These are phyloP conservation scores for Parmelia sp. DNA, from an alignment of 495 filamentous ascomycete genomes.

Conservation along the genomic window DNA sequence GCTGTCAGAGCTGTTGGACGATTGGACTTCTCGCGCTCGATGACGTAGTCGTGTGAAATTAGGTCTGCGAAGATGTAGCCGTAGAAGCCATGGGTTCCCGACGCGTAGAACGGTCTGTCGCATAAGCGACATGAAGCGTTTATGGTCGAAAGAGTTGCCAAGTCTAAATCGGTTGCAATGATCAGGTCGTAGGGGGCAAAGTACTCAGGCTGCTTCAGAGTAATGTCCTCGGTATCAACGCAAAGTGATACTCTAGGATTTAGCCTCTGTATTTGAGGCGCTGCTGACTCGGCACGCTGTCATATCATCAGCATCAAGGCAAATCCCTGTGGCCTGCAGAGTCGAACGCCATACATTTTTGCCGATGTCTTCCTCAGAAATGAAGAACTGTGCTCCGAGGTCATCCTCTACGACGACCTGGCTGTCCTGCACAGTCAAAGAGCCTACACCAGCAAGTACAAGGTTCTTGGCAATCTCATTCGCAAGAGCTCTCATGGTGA, in stretches of 20 bases:
- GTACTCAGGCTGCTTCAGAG: conserved; percentile 58
- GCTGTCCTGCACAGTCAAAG: conserved; percentile 83
- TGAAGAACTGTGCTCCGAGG: conserved; percentile 82
- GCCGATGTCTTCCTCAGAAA: conserved; percentile 65
- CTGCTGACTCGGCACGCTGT: conserved; percentile 75
- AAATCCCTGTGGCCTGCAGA: too few relatives aligned
- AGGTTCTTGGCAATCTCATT: conserved; percentile 97
- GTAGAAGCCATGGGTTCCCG: conserved; percentile 81
- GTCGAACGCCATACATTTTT: conserved; percentile 54
- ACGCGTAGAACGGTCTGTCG: conserved; percentile 78
- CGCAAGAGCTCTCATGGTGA: conserved; percentile 81
- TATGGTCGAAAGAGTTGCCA: conserved; percentile 62
- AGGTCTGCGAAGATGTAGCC: conserved; percentile 93
- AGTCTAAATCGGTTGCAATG: conserved; percentile 85
- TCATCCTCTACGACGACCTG: conserved; percentile 71
- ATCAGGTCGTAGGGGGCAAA: conserved; percentile 75
- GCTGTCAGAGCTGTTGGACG: conserved; percentile 52
- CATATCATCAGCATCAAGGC: conserved; percentile 14
- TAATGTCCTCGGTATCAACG: conserved; percentile 57
- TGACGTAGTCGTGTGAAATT: conserved; percentile 77
- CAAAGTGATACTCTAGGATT: conserved; percentile 83
- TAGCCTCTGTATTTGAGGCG: conserved; percentile 68
- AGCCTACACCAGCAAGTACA: conserved; percentile 90
- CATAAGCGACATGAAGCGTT: conserved; percentile 76
- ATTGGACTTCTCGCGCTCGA: conserved; percentile 79